A percentile compares a stretch with the other conserved stretches of the same genome.
Conservation (phyloP, 2,329 filamentous ascomycete species). For the Fusarium sacchari region DNA sequence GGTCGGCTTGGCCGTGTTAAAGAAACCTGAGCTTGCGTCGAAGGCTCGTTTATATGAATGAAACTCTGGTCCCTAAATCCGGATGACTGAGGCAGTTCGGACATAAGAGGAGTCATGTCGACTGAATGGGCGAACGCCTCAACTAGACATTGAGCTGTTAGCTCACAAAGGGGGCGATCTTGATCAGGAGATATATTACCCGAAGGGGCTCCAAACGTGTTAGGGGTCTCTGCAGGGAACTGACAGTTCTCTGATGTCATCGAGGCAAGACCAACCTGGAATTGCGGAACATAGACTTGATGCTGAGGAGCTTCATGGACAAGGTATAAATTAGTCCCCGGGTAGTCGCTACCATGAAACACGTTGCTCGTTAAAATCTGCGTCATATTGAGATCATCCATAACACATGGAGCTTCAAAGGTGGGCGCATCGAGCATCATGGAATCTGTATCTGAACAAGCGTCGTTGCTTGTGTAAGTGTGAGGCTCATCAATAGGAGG, state of each 20-base stretch:
- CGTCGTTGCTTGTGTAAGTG: not conserved
- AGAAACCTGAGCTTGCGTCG: not conserved
- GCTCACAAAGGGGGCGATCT: not conserved
- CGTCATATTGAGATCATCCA: not conserved
- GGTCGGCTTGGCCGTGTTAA: not conserved
- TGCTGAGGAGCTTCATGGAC: not conserved
- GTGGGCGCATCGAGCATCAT: not conserved
- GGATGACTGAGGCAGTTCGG: not conserved
- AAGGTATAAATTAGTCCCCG: not conserved
- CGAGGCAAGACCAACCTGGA: not conserved
- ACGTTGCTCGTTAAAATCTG: not conserved
- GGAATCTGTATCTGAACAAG: not conserved
- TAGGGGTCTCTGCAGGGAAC: not conserved
- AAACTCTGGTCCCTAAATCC: not conserved
- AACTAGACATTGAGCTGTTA: not conserved
- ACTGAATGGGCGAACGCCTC: fast-evolving
- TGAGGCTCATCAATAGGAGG: not conserved
- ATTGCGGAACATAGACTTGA: not conserved
- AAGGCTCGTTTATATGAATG: not conserved
- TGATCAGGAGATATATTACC: not conserved
- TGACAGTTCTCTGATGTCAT: not conserved
- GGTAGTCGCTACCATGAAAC: not conserved
- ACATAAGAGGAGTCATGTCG: not conserved
- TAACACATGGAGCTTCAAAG: not conserved
- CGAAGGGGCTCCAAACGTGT: fast-evolving